Conservation (phyloP, 495 filamentous ascomycete species). For the Emericellopsis terricola region DNA sequence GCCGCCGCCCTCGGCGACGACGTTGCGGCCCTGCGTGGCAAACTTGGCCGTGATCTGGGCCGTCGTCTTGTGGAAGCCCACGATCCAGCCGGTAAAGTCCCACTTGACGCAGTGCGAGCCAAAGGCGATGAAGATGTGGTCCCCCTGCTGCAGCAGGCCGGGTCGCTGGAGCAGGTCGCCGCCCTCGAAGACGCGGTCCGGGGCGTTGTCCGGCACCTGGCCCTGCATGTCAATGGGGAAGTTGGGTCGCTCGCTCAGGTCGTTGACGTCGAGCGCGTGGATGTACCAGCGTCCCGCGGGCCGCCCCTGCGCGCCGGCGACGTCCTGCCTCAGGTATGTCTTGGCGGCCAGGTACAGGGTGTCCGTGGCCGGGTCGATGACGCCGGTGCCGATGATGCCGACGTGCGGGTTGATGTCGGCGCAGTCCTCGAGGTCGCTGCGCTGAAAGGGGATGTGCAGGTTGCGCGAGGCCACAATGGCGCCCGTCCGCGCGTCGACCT, state of each 20-base stretch:
- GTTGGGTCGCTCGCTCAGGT: constrained; percentile 14
- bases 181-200: constrained; percentile 20
- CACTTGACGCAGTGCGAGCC: constrained; percentile 28
- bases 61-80: constrained; percentile 25
- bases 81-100: constrained; percentile 29
- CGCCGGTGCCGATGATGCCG: constrained; percentile 27
- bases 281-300: constrained; percentile 17
- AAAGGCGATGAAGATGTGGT: constrained; percentile 25
- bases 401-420: constrained; percentile 25
- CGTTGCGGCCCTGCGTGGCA: constrained; percentile 19
- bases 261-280: constrained; percentile 21
- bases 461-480: constrained; percentile 18
- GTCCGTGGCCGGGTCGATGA: constrained; percentile 28
- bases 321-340: constrained; percentile 18
- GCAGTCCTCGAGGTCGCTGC: constrained; percentile 24
- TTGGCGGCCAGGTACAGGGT: constrained; percentile 27
- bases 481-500: constrained; percentile 27
- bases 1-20: constrained; percentile 15
- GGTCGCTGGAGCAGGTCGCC: constrained; percentile 25
- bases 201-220: constrained; percentile 20
- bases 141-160: constrained; percentile 19
- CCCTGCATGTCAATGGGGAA: constrained; percentile 25
- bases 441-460: constrained; percentile 26
- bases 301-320: constrained; percentile 4
- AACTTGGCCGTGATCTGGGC: constrained; percentile 18